Evolutionary conservation across 331 rosid genomes (phyloP).

Genomic region (Prunus yedoensis): DNA sequence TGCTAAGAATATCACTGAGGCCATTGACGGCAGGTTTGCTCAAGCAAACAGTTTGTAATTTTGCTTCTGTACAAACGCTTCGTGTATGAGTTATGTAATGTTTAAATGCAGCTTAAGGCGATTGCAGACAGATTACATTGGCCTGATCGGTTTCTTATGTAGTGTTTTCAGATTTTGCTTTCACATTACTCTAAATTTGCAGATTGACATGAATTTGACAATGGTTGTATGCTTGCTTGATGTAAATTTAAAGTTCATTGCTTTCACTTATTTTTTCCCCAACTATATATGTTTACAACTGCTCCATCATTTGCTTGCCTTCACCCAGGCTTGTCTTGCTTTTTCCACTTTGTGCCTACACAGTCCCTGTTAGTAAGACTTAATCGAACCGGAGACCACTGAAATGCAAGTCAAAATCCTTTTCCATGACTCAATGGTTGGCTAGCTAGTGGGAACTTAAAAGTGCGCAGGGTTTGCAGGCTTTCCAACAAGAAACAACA

Average conservation of each 20-base stretch:
- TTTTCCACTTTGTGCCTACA: not conserved
- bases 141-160: conserved; percentile 94
- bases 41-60: not conserved
- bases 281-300: not conserved
- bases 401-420: too few species aligned
- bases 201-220: too few species aligned
- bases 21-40: conserved; percentile 74
- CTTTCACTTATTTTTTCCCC: not conserved
- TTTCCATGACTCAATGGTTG: too few species aligned
- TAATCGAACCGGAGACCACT: not conserved
- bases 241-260: not conserved
- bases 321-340: not conserved
- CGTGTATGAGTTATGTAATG: conserved; percentile 21
- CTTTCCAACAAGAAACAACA: too few species aligned
- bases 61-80: not conserved
- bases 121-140: conserved; percentile 81
- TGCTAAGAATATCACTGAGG: conserved; percentile 58
- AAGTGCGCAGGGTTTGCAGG: too few species aligned
- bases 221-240: too few species aligned
- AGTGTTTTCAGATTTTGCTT: not conserved
- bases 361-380: not conserved
- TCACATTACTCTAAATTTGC: not conserved
- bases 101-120: conserved; percentile 62
- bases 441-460: too few species aligned
- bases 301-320: not conserved